Evolutionary conservation across 192 early-diverging fungal species (phyloP).

Genomic region (Entomortierella parvispora): DNA sequence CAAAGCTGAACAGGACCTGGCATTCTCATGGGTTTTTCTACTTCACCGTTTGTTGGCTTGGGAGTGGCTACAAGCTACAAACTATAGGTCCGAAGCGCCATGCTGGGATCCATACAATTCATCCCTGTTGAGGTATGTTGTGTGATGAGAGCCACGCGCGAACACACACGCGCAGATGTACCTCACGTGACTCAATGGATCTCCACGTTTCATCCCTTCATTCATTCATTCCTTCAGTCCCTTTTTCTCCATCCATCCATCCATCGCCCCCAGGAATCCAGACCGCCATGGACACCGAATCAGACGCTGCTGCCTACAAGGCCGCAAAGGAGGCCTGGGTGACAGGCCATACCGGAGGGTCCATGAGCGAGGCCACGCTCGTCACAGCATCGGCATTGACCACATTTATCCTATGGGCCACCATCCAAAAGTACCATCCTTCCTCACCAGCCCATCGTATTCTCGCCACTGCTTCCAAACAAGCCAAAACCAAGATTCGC

Average conservation of each 20-base stretch:
- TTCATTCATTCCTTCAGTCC: neutral
- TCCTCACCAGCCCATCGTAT: slow-evolving; percentile 25
- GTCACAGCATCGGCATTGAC: slow-evolving; percentile 56
- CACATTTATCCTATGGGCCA: slow-evolving; percentile 49
- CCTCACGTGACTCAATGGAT: no score
- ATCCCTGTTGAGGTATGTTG: no score
- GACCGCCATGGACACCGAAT: slow-evolving; percentile 1
- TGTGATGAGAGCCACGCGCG: no score
- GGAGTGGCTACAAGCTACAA: no score
- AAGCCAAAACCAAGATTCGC: slow-evolving; percentile 22
- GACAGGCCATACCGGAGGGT: slow-evolving; percentile 61
- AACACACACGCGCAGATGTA: no score
- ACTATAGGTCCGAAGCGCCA: no score
- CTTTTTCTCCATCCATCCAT: neutral
- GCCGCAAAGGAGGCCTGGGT: slow-evolving; percentile 67
- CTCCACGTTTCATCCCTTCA: no score
- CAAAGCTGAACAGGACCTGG: no score
- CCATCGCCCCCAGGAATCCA: neutral
- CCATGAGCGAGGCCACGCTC: slow-evolving; percentile 57
- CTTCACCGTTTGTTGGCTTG: no score
- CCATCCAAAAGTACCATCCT: slow-evolving; percentile 51
- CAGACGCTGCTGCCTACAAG: slow-evolving; percentile 54
- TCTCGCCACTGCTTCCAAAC: slow-evolving; percentile 13
- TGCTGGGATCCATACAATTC: no score
- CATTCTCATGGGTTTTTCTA: no score